phyloP scores from a whole-genome alignment of 805 yeast genomes.

The Ogataea glucozyma region DNA sequence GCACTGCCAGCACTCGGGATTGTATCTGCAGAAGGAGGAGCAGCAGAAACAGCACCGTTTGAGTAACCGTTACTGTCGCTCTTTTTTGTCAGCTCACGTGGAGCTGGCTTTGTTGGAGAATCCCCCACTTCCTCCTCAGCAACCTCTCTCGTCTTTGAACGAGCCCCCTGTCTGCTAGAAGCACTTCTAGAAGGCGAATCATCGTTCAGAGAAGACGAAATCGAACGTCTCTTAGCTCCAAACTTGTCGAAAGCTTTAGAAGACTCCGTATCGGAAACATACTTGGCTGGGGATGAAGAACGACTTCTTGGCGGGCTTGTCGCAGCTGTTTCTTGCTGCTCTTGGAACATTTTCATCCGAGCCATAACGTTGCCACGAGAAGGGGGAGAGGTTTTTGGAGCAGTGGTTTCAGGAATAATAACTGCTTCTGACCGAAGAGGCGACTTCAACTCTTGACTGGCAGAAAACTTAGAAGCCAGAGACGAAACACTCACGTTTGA shows the following conservation, averaged over 20 bases:
- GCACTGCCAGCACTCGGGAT: conserved; percentile 29
- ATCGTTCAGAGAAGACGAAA: conserved; percentile 8
- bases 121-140: neutral
- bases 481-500: conserved; percentile 29
- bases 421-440: conserved; percentile 12
- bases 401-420: conserved; percentile 11
- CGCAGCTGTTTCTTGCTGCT: conserved; percentile 3
- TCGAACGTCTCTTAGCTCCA: conserved; percentile 30
- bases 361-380: conserved; percentile 26
- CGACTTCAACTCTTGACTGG: conserved; percentile 20
- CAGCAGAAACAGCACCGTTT: too few species aligned
- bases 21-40: conserved; percentile 17
- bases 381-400: conserved; percentile 22
- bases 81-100: too few species aligned
- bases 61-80: too few species aligned
- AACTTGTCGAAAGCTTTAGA: conserved; percentile 33
- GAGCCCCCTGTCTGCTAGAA: conserved; percentile 1
- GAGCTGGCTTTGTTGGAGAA: neutral
- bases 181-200: conserved; percentile 3
- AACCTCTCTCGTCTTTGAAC: neutral
- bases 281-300: conserved; percentile 23
- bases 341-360: conserved; percentile 31
- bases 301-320: conserved; percentile 17
- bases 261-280: conserved; percentile 11
- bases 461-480: conserved; percentile 33